Base-by-base conservation (phyloP, 2,329 filamentous ascomycete species). In the Alternaria arbusti region DNA sequence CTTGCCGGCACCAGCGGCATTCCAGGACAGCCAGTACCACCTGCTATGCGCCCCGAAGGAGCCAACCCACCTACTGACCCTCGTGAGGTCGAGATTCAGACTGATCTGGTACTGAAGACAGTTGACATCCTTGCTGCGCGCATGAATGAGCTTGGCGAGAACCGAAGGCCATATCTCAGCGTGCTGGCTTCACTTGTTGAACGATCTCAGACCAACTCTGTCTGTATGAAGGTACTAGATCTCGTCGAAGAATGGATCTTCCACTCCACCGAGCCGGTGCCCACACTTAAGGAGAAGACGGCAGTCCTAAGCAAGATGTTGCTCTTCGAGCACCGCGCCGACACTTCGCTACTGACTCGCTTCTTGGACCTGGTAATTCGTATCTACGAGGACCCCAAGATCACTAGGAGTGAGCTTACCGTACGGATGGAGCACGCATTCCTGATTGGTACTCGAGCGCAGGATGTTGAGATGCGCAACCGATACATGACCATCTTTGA, bases 301-400 rank as follows among this genome's bases (percentile, higher is more conserved):
- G 96, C 96, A 1, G 96, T 99, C 1, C 83, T 99, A n/a, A 94
- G 97, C 74, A 99, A 99, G 82, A 99, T 99, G 96, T 84, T 98
- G 15, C 90, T 94, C 0, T 99, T 99, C 71, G 96, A 99, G 80
- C 89, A 92, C 61, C 88, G 96, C 43, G 83, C 87, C 26, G 95
- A 98, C 76, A 88, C 90, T 30, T 93, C 91, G 0, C 90, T 99
- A 82, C 85, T 99, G 61, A 94, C 91, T 70, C 95, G 95, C 76
- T 99, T 98, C 83, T 85, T 99, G 62, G 92, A 98, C 69, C 88
- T 99, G 25, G 96, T 99, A 25, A 97, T 99, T 71, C 90, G 94
- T 52, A 97, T 99, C 63, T 99, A 99, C 78, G 96, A 99, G 76
- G 96, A 99, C 74, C 93, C 94, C 0, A 97, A 96, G 81, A 96